phyloP scores from a whole-genome alignment of 208 protist genomes.

The Acanthamoeba royreba region DNA sequence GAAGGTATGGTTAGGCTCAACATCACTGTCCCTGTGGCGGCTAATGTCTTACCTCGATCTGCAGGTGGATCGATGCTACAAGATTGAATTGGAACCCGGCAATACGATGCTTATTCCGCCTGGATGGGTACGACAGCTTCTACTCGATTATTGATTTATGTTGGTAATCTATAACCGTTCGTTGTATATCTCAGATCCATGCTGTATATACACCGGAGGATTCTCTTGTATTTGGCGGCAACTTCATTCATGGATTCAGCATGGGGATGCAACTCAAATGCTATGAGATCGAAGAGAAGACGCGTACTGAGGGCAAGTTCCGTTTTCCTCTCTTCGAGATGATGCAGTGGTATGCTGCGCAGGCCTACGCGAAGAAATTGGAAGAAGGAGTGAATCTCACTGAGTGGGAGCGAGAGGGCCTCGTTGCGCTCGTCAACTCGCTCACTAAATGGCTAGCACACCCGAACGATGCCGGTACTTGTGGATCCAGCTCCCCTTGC shows the following conservation, averaged over 20 bases:
- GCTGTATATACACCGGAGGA: constrained; percentile 68
- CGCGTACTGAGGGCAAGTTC: constrained; percentile 35
- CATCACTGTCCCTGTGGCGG: no score
- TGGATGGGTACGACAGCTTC: neutral
- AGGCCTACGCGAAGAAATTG: neutral
- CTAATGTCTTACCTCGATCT: no score
- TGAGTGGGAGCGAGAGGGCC: neutral
- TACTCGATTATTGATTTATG: no score
- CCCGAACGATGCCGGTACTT: neutral
- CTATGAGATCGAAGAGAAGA: constrained; percentile 35
- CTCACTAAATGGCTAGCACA: neutral
- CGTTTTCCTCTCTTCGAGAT: constrained; percentile 56
- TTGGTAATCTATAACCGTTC: neutral
- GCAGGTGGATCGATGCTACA: neutral
- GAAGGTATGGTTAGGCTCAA: neutral
- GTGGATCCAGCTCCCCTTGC: neutral
- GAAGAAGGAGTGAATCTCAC: neutral
- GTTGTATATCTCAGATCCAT: constrained; percentile 49
- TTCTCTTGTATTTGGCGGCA: constrained; percentile 72
- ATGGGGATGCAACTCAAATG: constrained; percentile 50
- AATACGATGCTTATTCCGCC: constrained; percentile 53
- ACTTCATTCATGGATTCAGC: constrained; percentile 60
- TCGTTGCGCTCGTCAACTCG: neutral
- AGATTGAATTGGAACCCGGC: constrained; percentile 39
- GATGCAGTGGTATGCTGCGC: constrained; percentile 51